A percentile compares a stretch with the other conserved stretches of the same genome.
These are phyloP conservation scores for Termitomyces sp. DNA, from an alignment of 768 basidiomycete genomes.

Conservation along the genomic window DNA sequence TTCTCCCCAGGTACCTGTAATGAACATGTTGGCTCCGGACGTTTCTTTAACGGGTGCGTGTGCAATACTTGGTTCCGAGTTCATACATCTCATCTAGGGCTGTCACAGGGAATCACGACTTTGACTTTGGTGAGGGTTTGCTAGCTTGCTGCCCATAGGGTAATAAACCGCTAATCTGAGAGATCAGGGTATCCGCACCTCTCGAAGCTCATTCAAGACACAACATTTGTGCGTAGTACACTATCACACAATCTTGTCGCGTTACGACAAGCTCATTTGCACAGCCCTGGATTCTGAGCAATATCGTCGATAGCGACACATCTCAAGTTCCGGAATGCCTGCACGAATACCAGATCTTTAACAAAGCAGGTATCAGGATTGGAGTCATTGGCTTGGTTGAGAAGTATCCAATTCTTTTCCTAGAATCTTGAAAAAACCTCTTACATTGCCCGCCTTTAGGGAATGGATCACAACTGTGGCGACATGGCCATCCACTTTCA, in stretches of 20 bases:
- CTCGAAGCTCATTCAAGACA: constrained; percentile 64
- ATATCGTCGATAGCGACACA: constrained; percentile 72
- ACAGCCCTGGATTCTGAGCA: constrained; percentile 89
- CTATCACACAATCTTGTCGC: background rate
- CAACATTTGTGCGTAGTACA: constrained; percentile 58
- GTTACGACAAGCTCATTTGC: background rate
- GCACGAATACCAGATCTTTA: constrained; percentile 60
- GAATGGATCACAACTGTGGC: constrained; percentile 89
- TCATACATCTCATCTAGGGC: background rate
- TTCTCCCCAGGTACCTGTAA: constrained; percentile 70
- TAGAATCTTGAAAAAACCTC: background rate
- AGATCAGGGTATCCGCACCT: constrained; percentile 58
- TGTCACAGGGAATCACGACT: constrained; percentile 81
- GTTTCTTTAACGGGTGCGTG: constrained; percentile 72
- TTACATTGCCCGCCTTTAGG: constrained; percentile 31
- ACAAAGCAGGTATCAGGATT: constrained; percentile 65
- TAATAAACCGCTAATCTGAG: background rate
- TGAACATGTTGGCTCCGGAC: constrained; percentile 79
- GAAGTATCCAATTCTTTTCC: constrained; percentile 40
- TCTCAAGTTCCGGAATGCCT: constrained; percentile 58
- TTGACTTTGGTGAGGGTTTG: constrained; percentile 66
- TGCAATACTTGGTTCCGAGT: background rate
- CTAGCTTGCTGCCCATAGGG: no score
- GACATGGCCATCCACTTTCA: constrained; percentile 81
- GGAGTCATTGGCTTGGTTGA: constrained; percentile 89